Conservation (phyloP, 164 flowering plant genomes). For the Platanus orientalis region DNA sequence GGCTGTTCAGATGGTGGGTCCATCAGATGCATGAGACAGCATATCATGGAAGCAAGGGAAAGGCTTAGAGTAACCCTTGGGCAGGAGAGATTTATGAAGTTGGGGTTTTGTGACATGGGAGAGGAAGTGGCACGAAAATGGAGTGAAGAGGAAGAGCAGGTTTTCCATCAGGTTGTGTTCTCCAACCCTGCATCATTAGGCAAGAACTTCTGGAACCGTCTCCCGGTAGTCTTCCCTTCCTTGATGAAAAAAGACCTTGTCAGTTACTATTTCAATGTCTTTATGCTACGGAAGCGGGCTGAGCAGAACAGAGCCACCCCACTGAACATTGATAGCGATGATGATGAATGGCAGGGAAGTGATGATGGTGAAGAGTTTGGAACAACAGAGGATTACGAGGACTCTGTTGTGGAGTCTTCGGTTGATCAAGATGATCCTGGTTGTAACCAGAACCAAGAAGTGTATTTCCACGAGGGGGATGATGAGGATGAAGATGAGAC, state of each 20-base stretch:
- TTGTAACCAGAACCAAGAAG: slow-evolving; percentile 11
- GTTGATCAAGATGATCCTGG: slow-evolving; percentile 16
- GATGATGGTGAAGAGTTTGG: slow-evolving; percentile 31
- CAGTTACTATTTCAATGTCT: slow-evolving; percentile 82
- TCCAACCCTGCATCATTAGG: slow-evolving; percentile 54
- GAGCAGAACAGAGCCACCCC: slow-evolving; percentile 52
- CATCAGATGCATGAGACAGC: slow-evolving; percentile 60
- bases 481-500: slow-evolving; percentile 8
- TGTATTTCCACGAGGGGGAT: slow-evolving; percentile 7
- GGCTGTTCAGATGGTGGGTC: slow-evolving; percentile 53
- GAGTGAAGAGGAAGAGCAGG: slow-evolving; percentile 59
- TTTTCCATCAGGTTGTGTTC: slow-evolving; percentile 50
- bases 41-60: slow-evolving; percentile 53
- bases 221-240: slow-evolving; percentile 39
- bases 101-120: slow-evolving; percentile 73
- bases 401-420: slow-evolving; percentile 40
- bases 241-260: slow-evolving; percentile 52
- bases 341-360: slow-evolving; percentile 58
- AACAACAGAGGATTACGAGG: slow-evolving; percentile 40
- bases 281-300: slow-evolving; percentile 62
- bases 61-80: slow-evolving; percentile 42
- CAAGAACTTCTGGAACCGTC: slow-evolving; percentile 54
- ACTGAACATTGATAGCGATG: slow-evolving; percentile 56
- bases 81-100: slow-evolving; percentile 30
- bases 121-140: slow-evolving; percentile 57